Percentiles rank a stretch among this genome's conserved stretches.
These are phyloP conservation scores for Ormosia emarginata DNA, from an alignment of 306 rosid genomes.

Conservation along the genomic window DNA sequence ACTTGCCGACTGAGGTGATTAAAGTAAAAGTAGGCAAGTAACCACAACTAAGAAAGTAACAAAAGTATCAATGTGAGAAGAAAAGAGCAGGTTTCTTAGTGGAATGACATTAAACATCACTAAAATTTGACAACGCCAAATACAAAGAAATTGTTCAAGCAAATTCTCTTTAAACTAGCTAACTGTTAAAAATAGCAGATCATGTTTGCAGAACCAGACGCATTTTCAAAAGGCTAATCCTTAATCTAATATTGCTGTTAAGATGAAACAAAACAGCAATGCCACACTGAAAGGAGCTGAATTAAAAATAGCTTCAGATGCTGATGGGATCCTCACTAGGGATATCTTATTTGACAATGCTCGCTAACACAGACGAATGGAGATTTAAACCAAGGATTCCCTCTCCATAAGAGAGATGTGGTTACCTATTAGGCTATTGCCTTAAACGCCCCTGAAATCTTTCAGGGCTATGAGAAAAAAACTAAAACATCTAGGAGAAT, in stretches of 20 bases:
- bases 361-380: background rate
- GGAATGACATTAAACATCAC: background rate
- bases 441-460: background rate
- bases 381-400: background rate
- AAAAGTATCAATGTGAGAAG: background rate
- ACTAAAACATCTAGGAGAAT: background rate
- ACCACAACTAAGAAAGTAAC: background rate
- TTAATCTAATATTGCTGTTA: background rate
- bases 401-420: background rate
- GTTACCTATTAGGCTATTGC: background rate
- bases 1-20: background rate
- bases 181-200: background rate
- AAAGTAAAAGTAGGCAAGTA: background rate
- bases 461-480: background rate
- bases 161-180: background rate
- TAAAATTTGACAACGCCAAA: background rate
- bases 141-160: background rate
- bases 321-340: background rate
- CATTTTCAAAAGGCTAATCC: background rate
- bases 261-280: background rate
- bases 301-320: background rate
- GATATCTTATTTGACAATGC: background rate
- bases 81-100: background rate
- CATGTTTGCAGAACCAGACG: background rate
- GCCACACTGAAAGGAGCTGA: background rate